Evolutionary conservation across 2,329 filamentous ascomycete genomes (phyloP).

Genomic region (Cladosporium velox): DNA sequence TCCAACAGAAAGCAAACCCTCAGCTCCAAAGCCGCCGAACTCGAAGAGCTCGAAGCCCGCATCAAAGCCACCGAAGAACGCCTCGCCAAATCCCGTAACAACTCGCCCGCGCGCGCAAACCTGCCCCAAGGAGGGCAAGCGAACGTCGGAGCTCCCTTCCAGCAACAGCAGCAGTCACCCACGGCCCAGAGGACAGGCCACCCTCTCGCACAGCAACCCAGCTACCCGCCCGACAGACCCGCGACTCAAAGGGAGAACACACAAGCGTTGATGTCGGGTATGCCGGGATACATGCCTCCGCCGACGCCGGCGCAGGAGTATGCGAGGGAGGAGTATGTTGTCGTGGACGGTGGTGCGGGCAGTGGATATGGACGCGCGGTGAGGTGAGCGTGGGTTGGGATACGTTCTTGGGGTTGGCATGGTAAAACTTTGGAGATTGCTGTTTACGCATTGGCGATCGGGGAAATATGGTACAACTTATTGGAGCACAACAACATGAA

Average conservation of each 20-base stretch:
- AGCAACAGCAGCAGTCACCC: constrained; percentile 14
- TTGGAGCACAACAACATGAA: background rate
- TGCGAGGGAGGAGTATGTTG: constrained; percentile 35
- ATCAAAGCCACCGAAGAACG: constrained; percentile 84
- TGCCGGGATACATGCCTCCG: constrained; percentile 29
- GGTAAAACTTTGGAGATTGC: background rate
- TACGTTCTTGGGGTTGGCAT: background rate
- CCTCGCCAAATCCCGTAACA: constrained; percentile 48
- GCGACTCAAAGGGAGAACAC: constrained; percentile 28
- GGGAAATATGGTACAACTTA: background rate
- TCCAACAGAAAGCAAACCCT: constrained; percentile 73
- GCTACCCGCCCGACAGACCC: constrained; percentile 30
- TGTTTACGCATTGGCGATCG: background rate
- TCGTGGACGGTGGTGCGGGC: constrained; percentile 32
- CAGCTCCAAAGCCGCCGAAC: constrained; percentile 71
- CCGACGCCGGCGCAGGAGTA: constrained; percentile 25
- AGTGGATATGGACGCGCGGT: constrained; percentile 11
- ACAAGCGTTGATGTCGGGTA: constrained; percentile 28
- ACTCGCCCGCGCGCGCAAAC: constrained; percentile 29
- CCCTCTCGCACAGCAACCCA: constrained; percentile 32
- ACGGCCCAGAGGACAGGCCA: constrained; percentile 5
- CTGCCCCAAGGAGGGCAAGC: constrained; percentile 5
- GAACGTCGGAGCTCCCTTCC: constrained; percentile 26
- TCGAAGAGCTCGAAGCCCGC: constrained; percentile 80
- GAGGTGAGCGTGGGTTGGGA: constrained; percentile 2